phyloP scores from a whole-genome alignment of 805 yeast species.

The Ascoidea rubescens region DNA sequence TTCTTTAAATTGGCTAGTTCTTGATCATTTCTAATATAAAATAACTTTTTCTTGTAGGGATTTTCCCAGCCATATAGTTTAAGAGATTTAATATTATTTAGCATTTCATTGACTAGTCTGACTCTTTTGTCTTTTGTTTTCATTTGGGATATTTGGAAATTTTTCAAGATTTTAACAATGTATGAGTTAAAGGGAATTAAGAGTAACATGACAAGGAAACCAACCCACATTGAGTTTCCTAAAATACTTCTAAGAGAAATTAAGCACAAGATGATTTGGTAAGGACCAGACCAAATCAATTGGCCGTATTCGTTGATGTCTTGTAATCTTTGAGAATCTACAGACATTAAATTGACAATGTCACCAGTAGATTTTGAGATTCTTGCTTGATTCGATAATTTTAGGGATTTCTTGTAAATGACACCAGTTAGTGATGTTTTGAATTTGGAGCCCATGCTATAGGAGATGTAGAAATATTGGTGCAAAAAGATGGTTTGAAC shows the following conservation, averaged over 20 bases:
- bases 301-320: constrained; percentile 70
- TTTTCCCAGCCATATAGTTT: constrained; percentile 94
- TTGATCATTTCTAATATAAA: constrained; percentile 74
- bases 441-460: constrained; percentile 65
- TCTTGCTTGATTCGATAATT: constrained; percentile 57
- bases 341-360: constrained; percentile 88
- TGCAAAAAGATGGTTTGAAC: constrained; percentile 66
- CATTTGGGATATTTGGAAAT: constrained; percentile 77
- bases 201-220: constrained; percentile 63
- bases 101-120: constrained; percentile 72
- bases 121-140: constrained; percentile 84
- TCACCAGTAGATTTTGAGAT: constrained; percentile 76
- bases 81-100: constrained; percentile 83
- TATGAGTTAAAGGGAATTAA: constrained; percentile 71
- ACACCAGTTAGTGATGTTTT: constrained; percentile 56
- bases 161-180: constrained; percentile 54
- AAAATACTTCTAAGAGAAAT: constrained; percentile 55
- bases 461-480: constrained; percentile 64
- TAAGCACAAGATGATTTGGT: constrained; percentile 70
- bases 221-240: constrained; percentile 94
- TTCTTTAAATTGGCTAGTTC: constrained; percentile 65
- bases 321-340: constrained; percentile 81
- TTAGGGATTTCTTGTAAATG: constrained; percentile 55
- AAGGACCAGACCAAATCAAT: constrained; percentile 86
- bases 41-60: constrained; percentile 64